Percentiles rank a stretch among this genome's conserved stretches.
phyloP scores from a whole-genome alignment of 441 rosid genomes.

The Capsella rubella region DNA sequence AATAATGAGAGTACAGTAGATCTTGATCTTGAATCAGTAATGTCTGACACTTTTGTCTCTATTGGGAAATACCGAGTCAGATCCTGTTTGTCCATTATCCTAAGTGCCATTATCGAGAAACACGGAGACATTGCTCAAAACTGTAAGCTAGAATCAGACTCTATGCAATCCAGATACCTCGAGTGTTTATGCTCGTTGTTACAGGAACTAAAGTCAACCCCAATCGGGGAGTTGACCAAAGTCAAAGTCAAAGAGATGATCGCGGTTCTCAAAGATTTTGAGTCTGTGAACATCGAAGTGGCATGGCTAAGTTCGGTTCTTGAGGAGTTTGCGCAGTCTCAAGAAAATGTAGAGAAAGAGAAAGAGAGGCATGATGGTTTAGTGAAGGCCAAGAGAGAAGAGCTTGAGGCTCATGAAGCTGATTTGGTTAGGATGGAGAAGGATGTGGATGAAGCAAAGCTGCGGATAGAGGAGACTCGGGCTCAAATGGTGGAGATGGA shows the following conservation, averaged over 20 bases:
- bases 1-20: slow-evolving; percentile 50
- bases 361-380: slow-evolving; percentile 46
- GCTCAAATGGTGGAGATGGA: slow-evolving; percentile 46
- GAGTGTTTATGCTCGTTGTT: slow-evolving; percentile 74
- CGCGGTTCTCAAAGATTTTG: slow-evolving; percentile 73
- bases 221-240: slow-evolving; percentile 58
- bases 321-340: slow-evolving; percentile 52
- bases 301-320: slow-evolving; percentile 64
- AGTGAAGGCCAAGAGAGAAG: slow-evolving; percentile 54
- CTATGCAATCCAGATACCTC: slow-evolving; percentile 68
- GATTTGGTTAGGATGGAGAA: slow-evolving; percentile 51
- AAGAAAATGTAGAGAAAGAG: slow-evolving; percentile 45
- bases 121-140: slow-evolving; percentile 78
- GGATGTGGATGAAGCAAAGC: slow-evolving; percentile 45
- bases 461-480: slow-evolving; percentile 40
- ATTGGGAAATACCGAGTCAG: slow-evolving; percentile 71
- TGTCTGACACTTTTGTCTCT: slow-evolving; percentile 65
- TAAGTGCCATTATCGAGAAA: slow-evolving; percentile 56
- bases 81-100: slow-evolving; percentile 49
- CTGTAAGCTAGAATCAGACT: slow-evolving; percentile 66
- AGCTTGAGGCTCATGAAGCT: slow-evolving; percentile 53
- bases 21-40: slow-evolving; percentile 57
- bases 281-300: slow-evolving; percentile 66
- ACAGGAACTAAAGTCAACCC: slow-evolving; percentile 63
- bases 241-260: slow-evolving; percentile 69